Percentiles rank a stretch among this genome's conserved stretches.
Conservation (phyloP, 2,329 filamentous ascomycete species). For the Microdochium nivale region DNA sequence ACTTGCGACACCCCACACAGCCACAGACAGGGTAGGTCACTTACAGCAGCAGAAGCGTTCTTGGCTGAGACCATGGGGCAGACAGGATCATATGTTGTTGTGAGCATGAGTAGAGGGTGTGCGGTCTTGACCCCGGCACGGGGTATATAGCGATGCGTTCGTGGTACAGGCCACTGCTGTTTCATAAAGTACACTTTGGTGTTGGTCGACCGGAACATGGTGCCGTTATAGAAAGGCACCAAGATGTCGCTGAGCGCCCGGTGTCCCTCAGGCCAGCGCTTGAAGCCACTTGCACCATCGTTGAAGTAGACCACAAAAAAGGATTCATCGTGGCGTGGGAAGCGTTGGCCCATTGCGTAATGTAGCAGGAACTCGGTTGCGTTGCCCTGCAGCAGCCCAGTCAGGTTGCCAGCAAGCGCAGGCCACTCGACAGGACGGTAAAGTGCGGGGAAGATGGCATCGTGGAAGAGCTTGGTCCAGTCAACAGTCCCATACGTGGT, state of each 20-base stretch:
- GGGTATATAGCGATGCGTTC: constrained; percentile 19
- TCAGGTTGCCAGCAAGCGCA: constrained; percentile 23
- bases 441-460: constrained; percentile 28
- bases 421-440: constrained; percentile 29
- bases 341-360: background rate
- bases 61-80: constrained; percentile 27
- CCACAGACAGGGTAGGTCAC: too few species aligned
- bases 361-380: constrained; percentile 16
- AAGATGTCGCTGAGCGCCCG: constrained; percentile 23
- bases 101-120: constrained; percentile 44
- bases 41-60: background rate
- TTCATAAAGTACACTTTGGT: constrained; percentile 17
- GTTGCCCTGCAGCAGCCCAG: constrained; percentile 27
- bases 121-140: constrained; percentile 26
- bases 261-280: constrained; percentile 24
- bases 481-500: constrained; percentile 28
- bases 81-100: constrained; percentile 49
- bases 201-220: constrained; percentile 17
- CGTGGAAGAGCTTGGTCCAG: constrained; percentile 22
- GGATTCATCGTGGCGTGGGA: constrained; percentile 16
- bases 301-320: constrained; percentile 18
- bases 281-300: constrained; percentile 19
- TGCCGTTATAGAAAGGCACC: constrained; percentile 20
- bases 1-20: constrained; percentile 16
- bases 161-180: constrained; percentile 19